These are phyloP conservation scores for Gloeophyllum trabeum DNA, from an alignment of 768 basidiomycete genomes.

Conservation along the genomic window DNA sequence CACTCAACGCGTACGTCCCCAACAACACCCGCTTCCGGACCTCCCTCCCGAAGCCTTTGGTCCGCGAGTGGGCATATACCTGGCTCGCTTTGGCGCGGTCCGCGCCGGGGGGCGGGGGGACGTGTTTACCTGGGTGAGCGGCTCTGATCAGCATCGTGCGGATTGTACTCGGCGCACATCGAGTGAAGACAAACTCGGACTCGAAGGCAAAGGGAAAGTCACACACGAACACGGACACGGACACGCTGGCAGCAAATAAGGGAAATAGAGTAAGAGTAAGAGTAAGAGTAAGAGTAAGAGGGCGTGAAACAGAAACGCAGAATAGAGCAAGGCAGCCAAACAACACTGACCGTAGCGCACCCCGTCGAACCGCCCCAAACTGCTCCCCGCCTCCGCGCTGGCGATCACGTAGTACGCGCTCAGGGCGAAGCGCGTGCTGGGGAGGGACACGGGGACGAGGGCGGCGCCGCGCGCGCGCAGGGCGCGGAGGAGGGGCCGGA, in stretches of 20 bases:
- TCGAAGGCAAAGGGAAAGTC: no score
- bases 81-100: slow-evolving; percentile 37
- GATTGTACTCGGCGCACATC: no score
- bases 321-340: not conserved
- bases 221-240: no score
- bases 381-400: slow-evolving; percentile 88
- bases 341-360: slow-evolving; percentile 70
- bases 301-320: slow-evolving; percentile 21
- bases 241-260: not conserved
- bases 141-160: no score
- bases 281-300: no score
- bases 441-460: slow-evolving; percentile 64
- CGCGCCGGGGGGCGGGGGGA: slow-evolving; percentile 26
- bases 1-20: slow-evolving; percentile 85
- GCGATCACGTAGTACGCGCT: slow-evolving; percentile 96
- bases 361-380: slow-evolving; percentile 84
- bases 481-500: slow-evolving; percentile 32
- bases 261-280: no score
- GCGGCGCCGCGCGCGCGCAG: slow-evolving; percentile 48
- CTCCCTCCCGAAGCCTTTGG: slow-evolving; percentile 69
- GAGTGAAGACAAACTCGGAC: no score
- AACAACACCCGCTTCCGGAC: slow-evolving; percentile 81
- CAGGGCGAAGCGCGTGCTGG: slow-evolving; percentile 58
- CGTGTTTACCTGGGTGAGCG: slow-evolving; percentile 52
- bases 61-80: slow-evolving; percentile 57